phyloP scores from a whole-genome alignment of 73 alveolate genomes.

The Blepharisma stoltei region DNA sequence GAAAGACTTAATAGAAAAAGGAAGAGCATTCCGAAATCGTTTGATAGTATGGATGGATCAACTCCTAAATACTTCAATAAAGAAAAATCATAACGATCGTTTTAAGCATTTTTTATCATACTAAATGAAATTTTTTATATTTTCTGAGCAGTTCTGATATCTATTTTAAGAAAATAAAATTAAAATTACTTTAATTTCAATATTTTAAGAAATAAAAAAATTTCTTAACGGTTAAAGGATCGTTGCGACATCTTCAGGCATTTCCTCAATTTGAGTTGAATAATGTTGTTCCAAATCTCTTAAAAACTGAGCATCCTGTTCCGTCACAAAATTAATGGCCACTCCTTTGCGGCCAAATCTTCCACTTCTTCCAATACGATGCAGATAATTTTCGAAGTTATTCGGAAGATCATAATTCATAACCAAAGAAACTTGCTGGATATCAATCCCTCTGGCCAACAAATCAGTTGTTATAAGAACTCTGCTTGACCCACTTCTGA shows the following conservation, averaged over 20 bases:
- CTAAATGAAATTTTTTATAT: too few relatives aligned
- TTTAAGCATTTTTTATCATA: too few relatives aligned
- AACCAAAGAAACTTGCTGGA: conserved; percentile 92
- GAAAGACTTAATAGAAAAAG: too few relatives aligned
- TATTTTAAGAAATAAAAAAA: too few relatives aligned
- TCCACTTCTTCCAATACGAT: conserved; percentile 99
- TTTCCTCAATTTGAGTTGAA: conserved; percentile 22
- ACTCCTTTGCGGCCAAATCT: conserved; percentile 99
- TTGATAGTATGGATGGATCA: too few relatives aligned
- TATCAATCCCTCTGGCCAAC: conserved; percentile 98
- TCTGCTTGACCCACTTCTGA: conserved; percentile 66
- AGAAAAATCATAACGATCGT: too few relatives aligned
- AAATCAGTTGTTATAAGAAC: conserved; percentile 57
- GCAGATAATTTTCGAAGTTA: conserved; percentile 94
- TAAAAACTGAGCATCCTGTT: conserved; percentile 55
- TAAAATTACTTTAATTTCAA: too few relatives aligned
- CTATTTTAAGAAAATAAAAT: too few relatives aligned
- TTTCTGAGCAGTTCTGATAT: too few relatives aligned
- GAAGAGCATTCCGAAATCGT: too few relatives aligned
- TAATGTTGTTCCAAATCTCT: conserved; percentile 58
- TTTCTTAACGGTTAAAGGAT: too few relatives aligned
- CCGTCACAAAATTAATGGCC: conserved; percentile 91
- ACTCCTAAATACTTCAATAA: too few relatives aligned
- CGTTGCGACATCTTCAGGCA: background rate
- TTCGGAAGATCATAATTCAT: conserved; percentile 92